Percentiles rank a stretch among this genome's conserved stretches.
phyloP scores from a whole-genome alignment of 495 filamentous ascomycete genomes.

The Penicillium riverlandense region DNA sequence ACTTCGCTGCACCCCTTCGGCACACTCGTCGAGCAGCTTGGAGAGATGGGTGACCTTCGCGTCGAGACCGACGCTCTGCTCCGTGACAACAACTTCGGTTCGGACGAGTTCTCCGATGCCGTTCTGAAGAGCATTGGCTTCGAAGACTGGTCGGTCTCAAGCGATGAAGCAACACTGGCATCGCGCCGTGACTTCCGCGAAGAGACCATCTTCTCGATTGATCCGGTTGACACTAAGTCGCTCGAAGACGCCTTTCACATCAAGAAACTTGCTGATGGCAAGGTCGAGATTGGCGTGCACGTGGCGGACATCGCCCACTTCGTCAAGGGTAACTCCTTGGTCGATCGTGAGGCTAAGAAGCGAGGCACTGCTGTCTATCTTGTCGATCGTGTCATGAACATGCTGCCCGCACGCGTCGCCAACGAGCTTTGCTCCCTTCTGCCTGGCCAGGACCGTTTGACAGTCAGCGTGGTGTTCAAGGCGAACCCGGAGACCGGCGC shows the following conservation, averaged over 20 bases:
- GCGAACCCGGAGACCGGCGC: conserved; percentile 71
- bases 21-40: conserved; percentile 93
- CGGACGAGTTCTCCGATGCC: conserved; percentile 95
- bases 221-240: conserved; percentile 73
- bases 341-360: conserved; percentile 97
- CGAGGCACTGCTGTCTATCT: conserved; percentile 92
- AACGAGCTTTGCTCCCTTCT: conserved; percentile 81
- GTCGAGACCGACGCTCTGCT: conserved; percentile 97
- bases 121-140: conserved; percentile 87
- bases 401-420: conserved; percentile 80
- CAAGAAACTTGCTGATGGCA: conserved; percentile 70
- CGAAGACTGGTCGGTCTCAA: conserved; percentile 81
- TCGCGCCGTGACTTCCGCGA: conserved; percentile 84
- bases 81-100: conserved; percentile 96
- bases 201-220: conserved; percentile 87
- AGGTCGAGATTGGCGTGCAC: conserved; percentile 91
- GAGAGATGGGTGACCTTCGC: conserved; percentile 92
- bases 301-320: conserved; percentile 96
- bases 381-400: conserved; percentile 82
- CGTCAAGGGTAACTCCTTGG: conserved; percentile 90
- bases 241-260: conserved; percentile 90
- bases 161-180: conserved; percentile 72
- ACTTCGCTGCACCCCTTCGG: conserved; percentile 98
- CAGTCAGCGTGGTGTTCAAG: conserved; percentile 86
- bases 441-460: conserved; percentile 80